Evolutionary conservation across 1,284 basidiomycete species (phyloP), one percentile per base, ranked within the genome.

Genomic region (Leccinum angustisporum): DNA sequence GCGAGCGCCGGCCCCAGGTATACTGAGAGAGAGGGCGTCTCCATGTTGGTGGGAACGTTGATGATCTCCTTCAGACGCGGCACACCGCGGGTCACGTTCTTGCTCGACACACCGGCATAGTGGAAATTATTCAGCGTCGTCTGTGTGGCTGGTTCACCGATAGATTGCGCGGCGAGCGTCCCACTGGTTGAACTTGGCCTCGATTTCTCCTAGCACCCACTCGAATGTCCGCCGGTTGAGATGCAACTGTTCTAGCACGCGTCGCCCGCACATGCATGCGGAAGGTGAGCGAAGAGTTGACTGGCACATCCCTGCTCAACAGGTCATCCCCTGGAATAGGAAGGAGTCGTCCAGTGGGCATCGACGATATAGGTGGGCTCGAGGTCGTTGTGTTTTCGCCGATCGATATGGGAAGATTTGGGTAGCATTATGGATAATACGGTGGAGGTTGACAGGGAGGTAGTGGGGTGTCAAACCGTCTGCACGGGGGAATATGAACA

Each of bases 71-170:
- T 98, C 64, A 98, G 77, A 79, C 96, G 94, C 10, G 96, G 96
- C 1, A 98, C 96, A 90, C 96, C 96, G 64, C 98, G 92, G 0
- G 96, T 98, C 56, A 98, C 96, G 79, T 96, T 96, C 81, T 98
- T 98, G 74, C 91, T 93, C 30, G 96, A 96, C 31, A 98, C 96
- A 91, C 96, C 96, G 67, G 96, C 96, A 75, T 97, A 98, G 79
- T 98, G 96, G 91, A 98, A 98, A 0, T 95, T 98, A 76, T 98
- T 93, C 61, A 98, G 78, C 11, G 95, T 98, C 96, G 98, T 98
- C 79, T 98, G 96, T 2, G 97, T 99, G 2, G 97, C 97, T 0
- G 97, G 97, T 82, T 99, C 97, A 77, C 97, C 97, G 67, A 99
- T 99, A 5, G 95, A 98, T 78, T 99, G 97, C 0, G 97, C 97